A percentile compares a stretch with the other conserved stretches of the same genome.
phyloP scores from a whole-genome alignment of 345 rosid genomes.

The Murraya paniculata region DNA sequence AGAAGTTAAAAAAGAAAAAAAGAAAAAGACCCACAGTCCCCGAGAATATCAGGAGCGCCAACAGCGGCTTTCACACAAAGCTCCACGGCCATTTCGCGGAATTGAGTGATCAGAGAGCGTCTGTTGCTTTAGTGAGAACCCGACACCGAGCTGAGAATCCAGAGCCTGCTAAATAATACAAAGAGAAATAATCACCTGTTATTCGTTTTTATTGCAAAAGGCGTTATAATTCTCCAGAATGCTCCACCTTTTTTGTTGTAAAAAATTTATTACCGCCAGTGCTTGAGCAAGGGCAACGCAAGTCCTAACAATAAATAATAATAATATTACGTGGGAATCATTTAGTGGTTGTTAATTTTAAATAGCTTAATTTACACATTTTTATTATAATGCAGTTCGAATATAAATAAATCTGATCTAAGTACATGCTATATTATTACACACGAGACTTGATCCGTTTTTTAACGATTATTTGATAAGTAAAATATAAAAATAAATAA shows the following conservation, averaged over 20 bases:
- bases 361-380: too few species aligned
- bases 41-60: conserved; percentile 65
- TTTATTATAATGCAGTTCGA: too few species aligned
- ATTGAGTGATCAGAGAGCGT: not conserved
- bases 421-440: too few species aligned
- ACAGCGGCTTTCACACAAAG: conserved; percentile 79
- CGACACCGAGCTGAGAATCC: not conserved
- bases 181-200: not conserved
- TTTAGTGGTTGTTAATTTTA: too few species aligned
- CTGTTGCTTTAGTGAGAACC: not conserved
- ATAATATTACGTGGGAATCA: too few species aligned
- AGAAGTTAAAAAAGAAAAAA: too few species aligned
- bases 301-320: too few species aligned
- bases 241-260: not conserved
- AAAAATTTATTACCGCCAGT: not conserved
- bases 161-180: not conserved
- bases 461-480: too few species aligned
- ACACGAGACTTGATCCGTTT: too few species aligned
- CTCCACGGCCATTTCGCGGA: conserved; percentile 61
- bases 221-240: not conserved
- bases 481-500: too few species aligned
- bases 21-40: conserved; percentile 60
- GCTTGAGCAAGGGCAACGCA: not conserved
- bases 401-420: too few species aligned
- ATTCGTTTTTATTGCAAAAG: not conserved